phyloP scores from a whole-genome alignment of 192 early-diverging fungal species.

The Backusella tarrabulga region DNA sequence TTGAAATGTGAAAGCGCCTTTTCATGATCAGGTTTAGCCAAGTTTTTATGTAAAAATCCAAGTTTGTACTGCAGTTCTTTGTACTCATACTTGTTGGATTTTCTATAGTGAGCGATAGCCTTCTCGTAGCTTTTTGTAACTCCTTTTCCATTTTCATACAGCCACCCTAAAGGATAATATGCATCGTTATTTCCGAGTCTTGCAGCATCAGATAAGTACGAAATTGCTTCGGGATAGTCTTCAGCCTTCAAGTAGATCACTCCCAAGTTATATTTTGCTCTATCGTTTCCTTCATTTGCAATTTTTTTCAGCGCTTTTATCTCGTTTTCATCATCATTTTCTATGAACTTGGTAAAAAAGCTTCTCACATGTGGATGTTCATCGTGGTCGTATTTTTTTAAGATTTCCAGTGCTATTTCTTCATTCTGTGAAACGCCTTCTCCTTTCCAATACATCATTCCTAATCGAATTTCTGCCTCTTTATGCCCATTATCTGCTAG shows the following conservation, averaged over 20 bases:
- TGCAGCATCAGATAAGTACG: constrained; percentile 62
- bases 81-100: background rate
- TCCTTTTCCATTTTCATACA: constrained; percentile 46
- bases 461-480: background rate
- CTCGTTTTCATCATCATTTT: background rate
- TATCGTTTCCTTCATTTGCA: background rate
- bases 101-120: constrained; percentile 17
- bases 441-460: background rate
- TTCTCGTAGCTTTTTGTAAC: constrained; percentile 1
- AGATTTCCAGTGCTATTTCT: background rate
- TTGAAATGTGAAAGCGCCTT: background rate
- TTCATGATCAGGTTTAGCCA: background rate
- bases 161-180: constrained; percentile 45
- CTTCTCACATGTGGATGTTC: background rate
- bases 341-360: background rate
- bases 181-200: constrained; percentile 56
- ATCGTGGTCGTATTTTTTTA: background rate
- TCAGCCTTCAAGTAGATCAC: background rate
- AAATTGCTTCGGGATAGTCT: constrained; percentile 19
- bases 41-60: background rate
- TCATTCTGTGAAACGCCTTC: background rate
- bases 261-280: background rate
- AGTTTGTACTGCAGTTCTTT: background rate
- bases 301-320: background rate
- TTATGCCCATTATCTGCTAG: background rate